Base-by-base conservation (phyloP, 306 rosid species). In the Leucaena leucocephala region DNA sequence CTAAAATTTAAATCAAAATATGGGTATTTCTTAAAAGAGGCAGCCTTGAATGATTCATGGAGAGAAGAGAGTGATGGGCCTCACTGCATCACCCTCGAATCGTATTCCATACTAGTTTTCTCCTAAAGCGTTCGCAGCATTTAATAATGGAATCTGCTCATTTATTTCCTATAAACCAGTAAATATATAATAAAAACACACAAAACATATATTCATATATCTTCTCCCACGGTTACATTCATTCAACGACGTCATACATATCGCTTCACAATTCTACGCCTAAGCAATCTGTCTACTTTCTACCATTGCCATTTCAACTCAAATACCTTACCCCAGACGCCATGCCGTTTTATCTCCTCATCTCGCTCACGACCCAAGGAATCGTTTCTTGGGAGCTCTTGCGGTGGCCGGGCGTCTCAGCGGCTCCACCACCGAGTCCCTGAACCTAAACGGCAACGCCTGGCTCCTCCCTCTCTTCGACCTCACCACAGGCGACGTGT, bases 391-490 rank as follows among this genome's bases (percentile, higher is more conserved):
- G 5, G 68, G 13, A 16, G 10, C 77, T 6, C 71, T 1, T 4
- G 76, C 69, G 36, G 81, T 74, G 67, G 22, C 69, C 16, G 50
- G 12, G 17, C 85, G 87, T 83, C 81, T 86, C 86, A 81, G 59
- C 35, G 91, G 88, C 57, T 82, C 91, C 10, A 86, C 77, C 33
- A 88, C 86, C 16, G 89, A 85, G 83, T 88, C 91, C 52, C 84
- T 76, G 78, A 81, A 84, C 38, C 89, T 84, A 34, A 43, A 74
- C 14, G 89, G 91, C 50, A 88, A 61, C 19, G 75, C 72, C 46
- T 82, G 89, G 82, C 27, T 83, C 79, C 86, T 84, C 14, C 92
- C 87, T 68, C 91, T 73, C 34, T 88, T 88, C 4, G 91, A 83
- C 78, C 83, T 52, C 59, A 88, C 89, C 71, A 88, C 79, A 8